Conservation (phyloP, 148 eudicot species). For the Agrostemma githago region DNA sequence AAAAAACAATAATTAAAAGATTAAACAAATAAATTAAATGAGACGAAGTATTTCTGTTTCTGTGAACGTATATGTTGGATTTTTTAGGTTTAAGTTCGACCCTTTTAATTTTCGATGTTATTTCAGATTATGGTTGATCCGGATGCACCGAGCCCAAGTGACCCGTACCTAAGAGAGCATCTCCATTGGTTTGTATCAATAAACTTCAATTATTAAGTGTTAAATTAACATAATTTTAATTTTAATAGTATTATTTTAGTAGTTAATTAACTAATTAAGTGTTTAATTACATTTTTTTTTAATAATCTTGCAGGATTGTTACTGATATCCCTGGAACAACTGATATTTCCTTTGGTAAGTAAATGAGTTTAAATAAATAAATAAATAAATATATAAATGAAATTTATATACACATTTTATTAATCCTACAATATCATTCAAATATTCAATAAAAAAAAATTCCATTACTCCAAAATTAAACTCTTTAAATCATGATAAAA, state of each 20-base stretch:
- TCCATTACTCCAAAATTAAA: background rate
- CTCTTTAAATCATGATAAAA: background rate
- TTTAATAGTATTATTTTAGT: background rate
- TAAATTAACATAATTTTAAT: background rate
- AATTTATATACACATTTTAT: too few species aligned
- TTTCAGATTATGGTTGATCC: constrained; percentile 85
- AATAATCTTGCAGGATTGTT: constrained; percentile 53
- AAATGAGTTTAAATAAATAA: background rate
- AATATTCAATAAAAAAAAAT: background rate
- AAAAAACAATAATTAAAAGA: too few species aligned
- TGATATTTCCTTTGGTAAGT: constrained; percentile 72
- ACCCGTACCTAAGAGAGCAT: constrained; percentile 75
- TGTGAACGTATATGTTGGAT: too few species aligned
- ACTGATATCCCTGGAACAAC: constrained; percentile 94
- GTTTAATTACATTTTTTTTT: too few species aligned
- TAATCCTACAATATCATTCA: background rate
- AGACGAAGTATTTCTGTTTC: too few species aligned
- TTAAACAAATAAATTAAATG: too few species aligned
- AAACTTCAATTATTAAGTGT: background rate
- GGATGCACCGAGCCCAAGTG: constrained; percentile 91
- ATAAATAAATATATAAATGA: too few species aligned
- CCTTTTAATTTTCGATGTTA: too few species aligned
- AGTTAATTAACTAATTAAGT: too few species aligned
- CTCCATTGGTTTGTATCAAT: constrained; percentile 62
- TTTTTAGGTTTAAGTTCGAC: too few species aligned